Conservation (phyloP, 2,329 filamentous ascomycete species). For the Trichoderma gracile region DNA sequence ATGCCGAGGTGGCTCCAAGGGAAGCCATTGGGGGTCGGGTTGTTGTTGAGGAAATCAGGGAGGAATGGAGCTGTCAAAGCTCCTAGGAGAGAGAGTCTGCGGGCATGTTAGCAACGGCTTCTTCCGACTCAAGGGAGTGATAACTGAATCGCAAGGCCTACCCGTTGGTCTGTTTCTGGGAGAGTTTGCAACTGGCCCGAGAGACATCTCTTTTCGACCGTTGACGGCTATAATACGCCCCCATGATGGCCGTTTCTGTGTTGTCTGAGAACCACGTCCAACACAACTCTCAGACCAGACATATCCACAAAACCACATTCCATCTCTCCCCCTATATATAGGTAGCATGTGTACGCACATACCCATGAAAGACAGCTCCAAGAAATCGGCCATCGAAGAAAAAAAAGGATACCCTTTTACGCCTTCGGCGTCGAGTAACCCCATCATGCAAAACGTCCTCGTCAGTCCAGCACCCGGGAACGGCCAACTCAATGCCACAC, state of each 20-base stretch:
- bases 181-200: slow-evolving; percentile 28
- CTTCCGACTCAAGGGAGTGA: not conserved
- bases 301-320: not conserved
- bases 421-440: not conserved
- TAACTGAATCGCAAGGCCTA: slow-evolving; percentile 28
- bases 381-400: not conserved
- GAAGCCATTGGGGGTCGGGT: slow-evolving; percentile 50
- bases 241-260: slow-evolving; percentile 19
- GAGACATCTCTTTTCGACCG: slow-evolving; percentile 2
- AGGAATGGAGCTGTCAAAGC: slow-evolving; percentile 43
- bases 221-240: slow-evolving; percentile 4
- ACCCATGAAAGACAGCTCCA: not conserved
- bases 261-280: not conserved
- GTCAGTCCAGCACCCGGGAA: not conserved
- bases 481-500: not conserved
- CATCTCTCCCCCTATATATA: slow-evolving; percentile 9
- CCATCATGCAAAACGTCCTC: not conserved
- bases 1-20: slow-evolving; percentile 54
- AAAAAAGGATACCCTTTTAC: not conserved
- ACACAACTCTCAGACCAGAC: not conserved
- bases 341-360: not conserved
- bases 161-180: slow-evolving; percentile 45
- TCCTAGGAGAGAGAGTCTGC: slow-evolving; percentile 44
- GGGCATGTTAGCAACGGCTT: not conserved
- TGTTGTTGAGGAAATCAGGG: slow-evolving; percentile 49